Evolutionary conservation across 805 yeast genomes (phyloP).

Genomic region (Lachancea thermotolerans): DNA sequence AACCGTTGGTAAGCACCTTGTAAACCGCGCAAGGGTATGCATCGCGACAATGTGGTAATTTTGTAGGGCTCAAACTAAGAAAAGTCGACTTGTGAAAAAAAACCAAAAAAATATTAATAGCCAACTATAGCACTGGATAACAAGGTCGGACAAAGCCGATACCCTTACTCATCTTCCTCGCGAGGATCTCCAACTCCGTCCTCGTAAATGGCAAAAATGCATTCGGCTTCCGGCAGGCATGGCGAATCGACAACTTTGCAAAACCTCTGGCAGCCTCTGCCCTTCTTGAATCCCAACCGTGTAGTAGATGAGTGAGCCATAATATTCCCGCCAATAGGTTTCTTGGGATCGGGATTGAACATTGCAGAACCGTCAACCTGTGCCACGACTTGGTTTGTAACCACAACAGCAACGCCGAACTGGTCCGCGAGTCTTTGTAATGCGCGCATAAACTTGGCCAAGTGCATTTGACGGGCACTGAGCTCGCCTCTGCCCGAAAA

Average conservation of each 20-base stretch:
- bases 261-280: constrained; percentile 84
- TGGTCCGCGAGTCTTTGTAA: constrained; percentile 93
- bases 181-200: constrained; percentile 96
- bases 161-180: constrained; percentile 52
- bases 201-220: constrained; percentile 91
- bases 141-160: no score
- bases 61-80: no score
- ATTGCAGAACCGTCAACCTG: constrained; percentile 85
- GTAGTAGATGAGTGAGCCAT: constrained; percentile 97
- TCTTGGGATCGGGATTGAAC: constrained; percentile 93
- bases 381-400: constrained; percentile 94
- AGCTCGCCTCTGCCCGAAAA: constrained; percentile 93
- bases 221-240: constrained; percentile 91
- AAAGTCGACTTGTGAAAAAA: no score
- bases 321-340: constrained; percentile 97
- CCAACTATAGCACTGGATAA: no score
- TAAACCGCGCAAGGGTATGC: not conserved
- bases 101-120: no score
- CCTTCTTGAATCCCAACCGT: constrained; percentile 81
- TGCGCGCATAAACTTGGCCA: constrained; percentile 86
- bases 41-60: not conserved
- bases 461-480: constrained; percentile 89
- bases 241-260: constrained; percentile 96
- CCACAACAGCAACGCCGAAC: constrained; percentile 94
- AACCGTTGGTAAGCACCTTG: not conserved